Conservation (phyloP, 1,284 basidiomycete genomes). For the Cutaneotrichosporon cavernicola region DNA sequence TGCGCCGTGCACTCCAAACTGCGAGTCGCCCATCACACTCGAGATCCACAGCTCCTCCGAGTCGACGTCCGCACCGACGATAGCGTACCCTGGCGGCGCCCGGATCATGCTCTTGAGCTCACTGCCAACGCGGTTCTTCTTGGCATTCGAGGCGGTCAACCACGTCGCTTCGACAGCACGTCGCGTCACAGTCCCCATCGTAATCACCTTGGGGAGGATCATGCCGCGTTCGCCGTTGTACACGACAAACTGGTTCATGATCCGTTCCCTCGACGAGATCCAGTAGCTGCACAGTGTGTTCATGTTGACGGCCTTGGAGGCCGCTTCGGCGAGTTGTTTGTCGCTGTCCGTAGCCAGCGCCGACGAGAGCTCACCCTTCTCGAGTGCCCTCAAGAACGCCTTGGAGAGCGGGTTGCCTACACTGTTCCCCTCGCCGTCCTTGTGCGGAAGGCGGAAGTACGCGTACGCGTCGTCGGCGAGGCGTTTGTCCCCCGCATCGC, state of each 20-base stretch:
- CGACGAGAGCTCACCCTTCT: slow-evolving; percentile 73
- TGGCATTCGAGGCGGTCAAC: slow-evolving; percentile 97
- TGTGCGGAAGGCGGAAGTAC: slow-evolving; percentile 94
- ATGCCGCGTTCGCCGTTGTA: slow-evolving; percentile 78
- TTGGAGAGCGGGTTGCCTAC: slow-evolving; percentile 91
- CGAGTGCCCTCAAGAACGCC: slow-evolving; percentile 81
- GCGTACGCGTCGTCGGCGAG: slow-evolving; percentile 28
- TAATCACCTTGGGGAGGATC: slow-evolving; percentile 93
- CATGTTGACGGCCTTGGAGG: slow-evolving; percentile 82
- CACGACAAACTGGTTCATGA: slow-evolving; percentile 89
- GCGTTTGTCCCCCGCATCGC: slow-evolving; percentile 26
- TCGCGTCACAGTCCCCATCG: slow-evolving; percentile 97
- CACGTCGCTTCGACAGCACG: slow-evolving; percentile 98
- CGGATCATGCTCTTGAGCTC: slow-evolving; percentile 98
- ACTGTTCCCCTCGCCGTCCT: slow-evolving; percentile 89
- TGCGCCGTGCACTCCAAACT: slow-evolving; percentile 95
- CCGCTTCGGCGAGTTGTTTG: slow-evolving; percentile 63
- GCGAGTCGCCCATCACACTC: slow-evolving; percentile 96
- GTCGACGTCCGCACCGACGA: slow-evolving; percentile 98
- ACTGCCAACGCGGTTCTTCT: slow-evolving; percentile 93
- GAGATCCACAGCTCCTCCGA: slow-evolving; percentile 99
- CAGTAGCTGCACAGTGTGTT: slow-evolving; percentile 97
- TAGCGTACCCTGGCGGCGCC: slow-evolving; percentile 86
- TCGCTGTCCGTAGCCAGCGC: slow-evolving; percentile 45
- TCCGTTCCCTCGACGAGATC: slow-evolving; percentile 90